Percentiles rank a stretch among this genome's conserved stretches.
phyloP scores from a whole-genome alignment of 2,329 filamentous ascomycete species.

The Acephala macrosclerotiorum region DNA sequence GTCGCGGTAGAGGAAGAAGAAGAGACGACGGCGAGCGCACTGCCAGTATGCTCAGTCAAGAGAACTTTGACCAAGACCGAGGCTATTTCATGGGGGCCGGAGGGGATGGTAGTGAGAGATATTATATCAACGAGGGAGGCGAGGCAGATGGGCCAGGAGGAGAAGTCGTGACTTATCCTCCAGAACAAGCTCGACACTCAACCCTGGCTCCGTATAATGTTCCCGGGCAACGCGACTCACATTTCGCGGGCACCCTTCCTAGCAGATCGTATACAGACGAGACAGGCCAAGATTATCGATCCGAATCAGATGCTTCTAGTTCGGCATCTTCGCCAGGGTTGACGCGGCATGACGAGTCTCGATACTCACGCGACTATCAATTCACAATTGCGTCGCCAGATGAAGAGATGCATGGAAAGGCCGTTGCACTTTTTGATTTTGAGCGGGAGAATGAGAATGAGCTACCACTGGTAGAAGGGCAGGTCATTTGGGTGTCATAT shows the following conservation, averaged over 20 bases:
- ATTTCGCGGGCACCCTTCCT: slow-evolving; percentile 57
- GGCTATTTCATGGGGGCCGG: slow-evolving; percentile 73
- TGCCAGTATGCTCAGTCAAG: slow-evolving; percentile 53
- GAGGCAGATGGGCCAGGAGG: slow-evolving; percentile 80
- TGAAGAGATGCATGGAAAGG: slow-evolving; percentile 97
- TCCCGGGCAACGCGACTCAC: slow-evolving; percentile 58
- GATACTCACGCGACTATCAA: slow-evolving; percentile 90
- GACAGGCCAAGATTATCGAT: slow-evolving; percentile 48
- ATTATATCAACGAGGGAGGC: slow-evolving; percentile 71
- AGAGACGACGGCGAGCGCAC: slow-evolving; percentile 49
- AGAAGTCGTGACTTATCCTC: slow-evolving; percentile 81
- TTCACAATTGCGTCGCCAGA: slow-evolving; percentile 95
- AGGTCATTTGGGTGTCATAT: slow-evolving; percentile 96
- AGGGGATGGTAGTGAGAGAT: slow-evolving; percentile 76
- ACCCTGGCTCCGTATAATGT: slow-evolving; percentile 52
- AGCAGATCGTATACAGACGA: slow-evolving; percentile 47
- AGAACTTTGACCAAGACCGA: slow-evolving; percentile 64
- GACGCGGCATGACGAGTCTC: slow-evolving; percentile 71
- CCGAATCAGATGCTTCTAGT: slow-evolving; percentile 66
- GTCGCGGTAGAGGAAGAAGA: slow-evolving; percentile 53
- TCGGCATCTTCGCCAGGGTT: slow-evolving; percentile 64
- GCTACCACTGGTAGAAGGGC: slow-evolving; percentile 88
- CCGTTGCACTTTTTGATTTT: slow-evolving; percentile 95
- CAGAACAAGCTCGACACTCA: slow-evolving; percentile 67
- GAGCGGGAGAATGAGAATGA: slow-evolving; percentile 96